Evolutionary conservation across 176 grass and related monocot genomes (phyloP), one percentile per base, ranked within the genome.

Genomic region (Alopecurus myosuroides): DNA sequence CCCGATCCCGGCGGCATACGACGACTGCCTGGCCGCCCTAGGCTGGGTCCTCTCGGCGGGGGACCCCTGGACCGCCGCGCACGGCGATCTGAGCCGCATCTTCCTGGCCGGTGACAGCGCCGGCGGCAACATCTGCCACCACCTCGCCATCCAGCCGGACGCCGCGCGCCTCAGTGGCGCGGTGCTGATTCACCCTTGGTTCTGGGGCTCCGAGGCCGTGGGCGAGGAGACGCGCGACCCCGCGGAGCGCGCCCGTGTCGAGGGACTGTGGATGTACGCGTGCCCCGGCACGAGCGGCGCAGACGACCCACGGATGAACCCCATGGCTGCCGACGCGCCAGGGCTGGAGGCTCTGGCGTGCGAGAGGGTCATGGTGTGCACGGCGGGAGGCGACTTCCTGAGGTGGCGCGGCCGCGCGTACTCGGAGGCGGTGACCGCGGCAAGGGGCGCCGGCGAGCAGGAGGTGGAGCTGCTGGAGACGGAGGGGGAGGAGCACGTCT

Each of bases 21-120:
- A 89, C 31, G 87, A 89, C 70, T 82, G 79, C 78, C 22, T 82
- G 79, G 79, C 84, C 34, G 84, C 88, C 4, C 84, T 90, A 19
- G 2, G 19, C 17, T 90, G 88, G 79, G 50, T 62, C 40, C 34
- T 80, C 53, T 75, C 88, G 12, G 70, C 61, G 23, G 64, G 65
- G 20, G 88, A 90, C 42, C 79, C 79, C 39, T 90, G 88, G 84
- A 19, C 86, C 0, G 65, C 88, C 3, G 63, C 53, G 19, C 79
- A 79, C 79, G 88, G 74, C 11, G 88, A 90, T 66, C 74, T 90
- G 23, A 35, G 1, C 20, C 75, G 88, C 63, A 17, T 94, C 30
- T 94, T 94, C 52, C 3, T 92, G 12, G 87, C 90, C 1, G 95
- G 92, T 13, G 90, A 88, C 61, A 97, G 92, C 83, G 86, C 95